Conservation (phyloP, 2,329 filamentous ascomycete species). For the Fusarium denticulatum region DNA sequence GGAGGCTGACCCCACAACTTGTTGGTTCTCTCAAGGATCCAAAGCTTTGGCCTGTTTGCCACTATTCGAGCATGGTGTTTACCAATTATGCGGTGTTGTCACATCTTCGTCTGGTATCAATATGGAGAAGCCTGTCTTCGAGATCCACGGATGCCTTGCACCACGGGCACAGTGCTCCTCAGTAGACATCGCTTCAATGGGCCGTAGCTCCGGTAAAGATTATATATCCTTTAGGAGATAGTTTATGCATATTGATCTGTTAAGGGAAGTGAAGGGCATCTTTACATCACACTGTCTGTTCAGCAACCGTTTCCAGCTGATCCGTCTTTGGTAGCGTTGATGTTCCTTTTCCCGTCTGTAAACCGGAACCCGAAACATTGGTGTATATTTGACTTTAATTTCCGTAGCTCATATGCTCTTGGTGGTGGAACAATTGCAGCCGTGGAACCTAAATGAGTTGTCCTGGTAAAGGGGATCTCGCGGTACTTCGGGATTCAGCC, state of each 20-base stretch:
- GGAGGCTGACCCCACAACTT: slow-evolving; percentile 2
- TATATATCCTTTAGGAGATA: not conserved
- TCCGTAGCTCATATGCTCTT: not conserved
- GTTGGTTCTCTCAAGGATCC: not conserved
- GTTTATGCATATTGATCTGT: not conserved
- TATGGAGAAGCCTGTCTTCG: not conserved
- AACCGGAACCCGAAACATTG: not conserved
- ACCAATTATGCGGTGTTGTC: not conserved
- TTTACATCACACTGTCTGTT: not conserved
- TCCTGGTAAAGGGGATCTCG: not conserved
- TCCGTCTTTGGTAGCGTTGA: not conserved
- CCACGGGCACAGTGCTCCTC: not conserved
- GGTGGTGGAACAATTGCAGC: not conserved
- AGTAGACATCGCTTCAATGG: slow-evolving; percentile 1
- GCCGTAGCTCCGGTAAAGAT: not conserved
- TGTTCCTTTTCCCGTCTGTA: not conserved
- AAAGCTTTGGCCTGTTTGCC: not conserved
- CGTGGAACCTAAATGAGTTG: not conserved
- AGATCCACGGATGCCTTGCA: not conserved
- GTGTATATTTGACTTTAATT: not conserved
- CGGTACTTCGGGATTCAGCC: slow-evolving; percentile 35
- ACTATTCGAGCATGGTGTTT: not conserved
- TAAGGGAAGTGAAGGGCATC: not conserved
- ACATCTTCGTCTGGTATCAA: not conserved
- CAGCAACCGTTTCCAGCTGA: not conserved